Conservation (phyloP, 805 yeast genomes). For the Cephaloascus albidus region DNA sequence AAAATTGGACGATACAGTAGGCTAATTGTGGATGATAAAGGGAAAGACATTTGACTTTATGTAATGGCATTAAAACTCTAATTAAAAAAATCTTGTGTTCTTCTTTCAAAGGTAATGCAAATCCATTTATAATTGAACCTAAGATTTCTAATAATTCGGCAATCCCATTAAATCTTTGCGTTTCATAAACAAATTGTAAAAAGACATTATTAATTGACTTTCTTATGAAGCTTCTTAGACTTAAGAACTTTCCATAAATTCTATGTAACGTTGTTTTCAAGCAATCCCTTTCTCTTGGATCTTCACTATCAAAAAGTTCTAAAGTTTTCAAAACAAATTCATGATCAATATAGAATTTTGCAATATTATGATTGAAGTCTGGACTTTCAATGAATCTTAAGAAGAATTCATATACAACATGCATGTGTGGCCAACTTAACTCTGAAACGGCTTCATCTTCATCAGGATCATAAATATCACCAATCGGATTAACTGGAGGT, state of each 20-base stretch:
- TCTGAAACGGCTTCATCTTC: constrained; percentile 98
- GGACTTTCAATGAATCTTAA: constrained; percentile 88
- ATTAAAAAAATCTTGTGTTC: constrained; percentile 90
- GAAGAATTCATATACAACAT: constrained; percentile 89
- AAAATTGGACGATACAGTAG: constrained; percentile 91
- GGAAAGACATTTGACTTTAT: constrained; percentile 81
- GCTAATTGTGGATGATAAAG: constrained; percentile 95
- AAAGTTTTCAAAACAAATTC: constrained; percentile 71
- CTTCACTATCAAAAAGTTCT: constrained; percentile 92
- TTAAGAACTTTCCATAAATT: constrained; percentile 89
- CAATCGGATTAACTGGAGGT: constrained; percentile 95
- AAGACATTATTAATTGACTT: constrained; percentile 89
- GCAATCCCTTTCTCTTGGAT: constrained; percentile 92
- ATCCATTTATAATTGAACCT: constrained; percentile 95
- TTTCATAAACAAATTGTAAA: constrained; percentile 87
- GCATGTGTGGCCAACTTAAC: constrained; percentile 99
- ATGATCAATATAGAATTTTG: constrained; percentile 91
- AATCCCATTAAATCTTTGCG: constrained; percentile 91
- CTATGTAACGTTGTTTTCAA: constrained; percentile 92
- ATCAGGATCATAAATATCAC: constrained; percentile 95
- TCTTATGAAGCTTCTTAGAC: constrained; percentile 83
- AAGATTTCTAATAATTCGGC: constrained; percentile 91
- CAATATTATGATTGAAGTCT: constrained; percentile 87
- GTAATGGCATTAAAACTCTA: constrained; percentile 83
- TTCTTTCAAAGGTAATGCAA: constrained; percentile 93